Base-by-base conservation (phyloP, 371 early-diverging fungal genomes). In the Circinella umbellata region DNA sequence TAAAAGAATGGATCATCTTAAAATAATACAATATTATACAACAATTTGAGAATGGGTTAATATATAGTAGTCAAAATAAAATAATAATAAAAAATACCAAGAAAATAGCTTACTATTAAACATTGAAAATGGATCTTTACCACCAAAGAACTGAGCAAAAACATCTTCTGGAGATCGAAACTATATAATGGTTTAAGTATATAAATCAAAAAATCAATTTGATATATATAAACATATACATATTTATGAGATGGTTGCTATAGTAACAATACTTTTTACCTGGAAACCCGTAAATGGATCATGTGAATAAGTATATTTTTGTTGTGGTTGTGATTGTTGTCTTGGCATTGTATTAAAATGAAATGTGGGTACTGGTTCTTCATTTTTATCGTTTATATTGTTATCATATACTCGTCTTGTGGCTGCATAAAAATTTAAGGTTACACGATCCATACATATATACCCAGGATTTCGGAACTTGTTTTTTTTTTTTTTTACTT, bases 111-210 rank as follows among this genome's bases (percentile, higher is more conserved):
- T 64, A 64, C 65, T 47, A 27, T 27, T 27, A 15, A 67, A 67
- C 17, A 46, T 59, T 34, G 49, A 61, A 37, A 67, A 67, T 15
- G 67, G 48, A 46, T 67, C 53, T 14, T 34, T 60, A 35, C 35
- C 34, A 57, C 73, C 71, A 61, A 86, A 86, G 59, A 86, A 80
- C 14, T 71, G 66, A 4, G 75, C 76, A 69, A 86, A 86, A n/a
- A 86, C 76, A 27, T 86, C 83, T 39, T 80, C 74, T 42, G 86
- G 86, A 49, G 69, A 71, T 66, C 84, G 85, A 64, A 84, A 86
- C 84, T 86, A 69, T 47, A 47, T 9, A 47, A 47, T 47, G 1
- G n/a, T n/a, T n/a, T n/a, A n/a, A n/a, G n/a, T n/a, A n/a, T n/a
- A 47, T 47, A 47, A 47, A 68, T 13, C 48, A 10, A 38, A 18